Conservation (phyloP, 768 basidiomycete genomes). For the Auriculariales sp. region DNA sequence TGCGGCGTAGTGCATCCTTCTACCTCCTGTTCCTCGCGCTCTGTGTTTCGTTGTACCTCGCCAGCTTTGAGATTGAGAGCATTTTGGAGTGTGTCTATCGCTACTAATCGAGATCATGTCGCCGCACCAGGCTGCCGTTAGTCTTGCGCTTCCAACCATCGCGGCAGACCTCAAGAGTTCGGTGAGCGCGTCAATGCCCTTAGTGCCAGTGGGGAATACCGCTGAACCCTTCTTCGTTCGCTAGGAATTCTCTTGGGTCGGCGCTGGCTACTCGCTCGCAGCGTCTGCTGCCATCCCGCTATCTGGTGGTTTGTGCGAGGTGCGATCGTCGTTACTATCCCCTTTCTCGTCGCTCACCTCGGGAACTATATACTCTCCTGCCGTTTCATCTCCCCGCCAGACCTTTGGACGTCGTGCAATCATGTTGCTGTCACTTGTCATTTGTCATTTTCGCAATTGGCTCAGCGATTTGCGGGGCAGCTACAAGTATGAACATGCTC, state of each 20-base stretch:
- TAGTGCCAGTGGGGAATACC: neutral
- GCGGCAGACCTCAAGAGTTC: neutral
- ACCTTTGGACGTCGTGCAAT: neutral
- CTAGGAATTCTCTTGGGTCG: neutral
- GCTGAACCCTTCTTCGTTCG: neutral
- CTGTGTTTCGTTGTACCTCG: neutral
- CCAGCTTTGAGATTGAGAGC: neutral
- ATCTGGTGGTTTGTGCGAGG: neutral
- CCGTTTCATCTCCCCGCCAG: neutral
- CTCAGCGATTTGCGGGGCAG: neutral
- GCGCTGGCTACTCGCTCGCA: neutral
- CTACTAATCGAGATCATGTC: neutral
- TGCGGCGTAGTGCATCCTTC: no score
- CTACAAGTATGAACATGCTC: neutral
- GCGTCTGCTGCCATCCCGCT: neutral
- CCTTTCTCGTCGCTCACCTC: neutral
- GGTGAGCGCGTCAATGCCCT: neutral
- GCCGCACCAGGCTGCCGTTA: neutral
- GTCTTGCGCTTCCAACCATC: neutral
- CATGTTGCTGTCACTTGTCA: neutral
- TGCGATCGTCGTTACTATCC: neutral
- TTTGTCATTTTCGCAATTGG: neutral
- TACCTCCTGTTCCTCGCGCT: neutral
- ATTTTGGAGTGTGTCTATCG: no score
- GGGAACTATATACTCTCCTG: no score